Conservation (phyloP, 2,329 filamentous ascomycete genomes). For the Arthrinium puccinioides region DNA sequence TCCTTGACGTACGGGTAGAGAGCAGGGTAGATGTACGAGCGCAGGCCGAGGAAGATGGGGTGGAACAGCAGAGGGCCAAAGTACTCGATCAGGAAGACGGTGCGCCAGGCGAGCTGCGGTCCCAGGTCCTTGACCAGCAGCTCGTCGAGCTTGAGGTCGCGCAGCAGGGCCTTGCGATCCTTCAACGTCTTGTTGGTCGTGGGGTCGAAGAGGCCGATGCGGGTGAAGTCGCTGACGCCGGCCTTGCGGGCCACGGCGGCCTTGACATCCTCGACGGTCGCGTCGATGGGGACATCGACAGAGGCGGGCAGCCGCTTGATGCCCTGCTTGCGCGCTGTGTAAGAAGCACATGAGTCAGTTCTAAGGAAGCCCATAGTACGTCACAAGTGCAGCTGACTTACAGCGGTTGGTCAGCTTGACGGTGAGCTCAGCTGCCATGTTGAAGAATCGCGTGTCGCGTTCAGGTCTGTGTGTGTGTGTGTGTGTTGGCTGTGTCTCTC, state of each 20-base stretch:
- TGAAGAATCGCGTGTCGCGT: too few relatives aligned
- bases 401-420: slow-evolving; percentile 3
- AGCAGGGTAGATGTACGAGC: slow-evolving; percentile 62
- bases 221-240: slow-evolving; percentile 49
- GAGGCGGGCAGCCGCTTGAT: slow-evolving; percentile 47
- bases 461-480: too few relatives aligned
- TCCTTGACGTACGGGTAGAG: slow-evolving; percentile 34
- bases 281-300: slow-evolving; percentile 38
- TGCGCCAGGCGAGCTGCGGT: slow-evolving; percentile 83
- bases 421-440: slow-evolving; percentile 3
- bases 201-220: slow-evolving; percentile 55
- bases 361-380: neutral
- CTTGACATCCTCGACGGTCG: slow-evolving; percentile 57
- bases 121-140: slow-evolving; percentile 91
- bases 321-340: slow-evolving; percentile 37
- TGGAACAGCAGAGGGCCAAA: slow-evolving; percentile 87
- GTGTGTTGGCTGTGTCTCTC: too few relatives aligned
- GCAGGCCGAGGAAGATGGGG: slow-evolving; percentile 62
- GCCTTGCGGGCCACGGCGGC: slow-evolving; percentile 42
- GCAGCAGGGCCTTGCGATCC: slow-evolving; percentile 48
- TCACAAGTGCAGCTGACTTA: neutral
- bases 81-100: slow-evolving; percentile 94
- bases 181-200: slow-evolving; percentile 55
- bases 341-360: neutral
- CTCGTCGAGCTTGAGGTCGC: slow-evolving; percentile 40